Evolutionary conservation across 208 protist species (phyloP).

Genomic region (Leishmania major): DNA sequence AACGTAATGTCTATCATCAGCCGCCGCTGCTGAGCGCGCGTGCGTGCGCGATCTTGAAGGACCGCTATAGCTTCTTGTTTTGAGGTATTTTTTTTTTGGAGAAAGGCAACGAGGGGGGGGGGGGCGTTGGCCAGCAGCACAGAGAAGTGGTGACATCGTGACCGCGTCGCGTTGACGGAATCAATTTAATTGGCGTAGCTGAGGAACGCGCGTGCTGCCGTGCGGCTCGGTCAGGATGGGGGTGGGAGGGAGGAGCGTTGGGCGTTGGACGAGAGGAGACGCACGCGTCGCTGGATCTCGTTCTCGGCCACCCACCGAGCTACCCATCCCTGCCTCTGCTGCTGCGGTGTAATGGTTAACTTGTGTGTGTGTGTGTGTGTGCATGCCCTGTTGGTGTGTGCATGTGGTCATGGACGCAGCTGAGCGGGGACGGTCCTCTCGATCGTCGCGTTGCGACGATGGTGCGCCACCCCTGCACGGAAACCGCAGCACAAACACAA

Average conservation of each 20-base stretch:
- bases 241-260: background rate
- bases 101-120: background rate
- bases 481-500: background rate
- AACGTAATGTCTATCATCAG: conserved; percentile 12
- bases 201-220: background rate
- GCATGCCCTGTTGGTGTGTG: background rate
- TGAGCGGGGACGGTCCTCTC: background rate
- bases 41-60: conserved; percentile 29
- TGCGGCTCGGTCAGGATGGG: background rate
- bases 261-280: background rate
- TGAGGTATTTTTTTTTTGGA: background rate
- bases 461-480: background rate
- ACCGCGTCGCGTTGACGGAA: background rate
- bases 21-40: conserved; percentile 33
- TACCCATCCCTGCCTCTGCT: background rate
- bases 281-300: background rate
- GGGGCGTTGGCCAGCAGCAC: background rate
- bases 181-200: background rate
- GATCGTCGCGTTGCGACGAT: background rate
- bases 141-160: background rate
- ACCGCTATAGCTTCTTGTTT: conserved; percentile 30
- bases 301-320: background rate
- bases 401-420: background rate
- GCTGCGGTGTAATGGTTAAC: background rate
- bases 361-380: background rate